Percentiles rank a stretch among this genome's conserved stretches.
Conservation (phyloP, 495 filamentous ascomycete genomes). For the Hyaloscypha finlandica region DNA sequence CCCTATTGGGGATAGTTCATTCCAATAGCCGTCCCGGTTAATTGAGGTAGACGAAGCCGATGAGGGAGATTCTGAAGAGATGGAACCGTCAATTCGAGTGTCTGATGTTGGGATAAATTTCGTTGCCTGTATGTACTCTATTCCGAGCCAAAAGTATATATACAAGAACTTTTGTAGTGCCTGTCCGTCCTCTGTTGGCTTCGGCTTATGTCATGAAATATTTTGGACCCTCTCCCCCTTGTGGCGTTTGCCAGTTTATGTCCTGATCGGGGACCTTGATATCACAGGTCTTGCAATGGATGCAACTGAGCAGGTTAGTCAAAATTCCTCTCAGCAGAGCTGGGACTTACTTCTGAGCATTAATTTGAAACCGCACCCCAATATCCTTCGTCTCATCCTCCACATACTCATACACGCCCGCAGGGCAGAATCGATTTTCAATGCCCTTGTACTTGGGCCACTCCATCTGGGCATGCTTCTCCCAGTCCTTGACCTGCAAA, state of each 20-base stretch:
- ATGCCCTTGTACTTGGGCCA: slow-evolving; percentile 90
- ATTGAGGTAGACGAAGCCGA: no score
- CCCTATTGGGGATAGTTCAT: no score
- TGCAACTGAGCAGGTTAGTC: slow-evolving; percentile 62
- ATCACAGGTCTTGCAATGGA: slow-evolving; percentile 99
- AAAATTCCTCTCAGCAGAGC: slow-evolving; percentile 1
- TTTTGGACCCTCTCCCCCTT: slow-evolving; percentile 95
- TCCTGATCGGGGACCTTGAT: slow-evolving; percentile 97
- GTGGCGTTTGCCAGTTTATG: slow-evolving; percentile 94
- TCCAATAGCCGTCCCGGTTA: no score
- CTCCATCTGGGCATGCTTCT: slow-evolving; percentile 76
- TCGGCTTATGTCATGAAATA: slow-evolving; percentile 81
- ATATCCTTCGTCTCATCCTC: slow-evolving; percentile 81
- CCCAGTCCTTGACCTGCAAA: slow-evolving; percentile 92
- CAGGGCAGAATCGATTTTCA: slow-evolving; percentile 99
- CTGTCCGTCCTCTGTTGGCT: neutral
- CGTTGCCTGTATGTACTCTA: slow-evolving; percentile 15
- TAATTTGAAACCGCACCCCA: slow-evolving; percentile 96
- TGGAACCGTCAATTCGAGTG: no score
- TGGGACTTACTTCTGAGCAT: slow-evolving; percentile 84
- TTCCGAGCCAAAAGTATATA: slow-evolving; percentile 7
- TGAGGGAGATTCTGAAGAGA: no score
- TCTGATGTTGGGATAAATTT: neutral
- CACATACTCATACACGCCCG: slow-evolving; percentile 97
- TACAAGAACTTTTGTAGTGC: slow-evolving; percentile 11